These are phyloP conservation scores for Fusarium oligoseptatum DNA, from an alignment of 2,329 filamentous ascomycete species.

Conservation along the genomic window DNA sequence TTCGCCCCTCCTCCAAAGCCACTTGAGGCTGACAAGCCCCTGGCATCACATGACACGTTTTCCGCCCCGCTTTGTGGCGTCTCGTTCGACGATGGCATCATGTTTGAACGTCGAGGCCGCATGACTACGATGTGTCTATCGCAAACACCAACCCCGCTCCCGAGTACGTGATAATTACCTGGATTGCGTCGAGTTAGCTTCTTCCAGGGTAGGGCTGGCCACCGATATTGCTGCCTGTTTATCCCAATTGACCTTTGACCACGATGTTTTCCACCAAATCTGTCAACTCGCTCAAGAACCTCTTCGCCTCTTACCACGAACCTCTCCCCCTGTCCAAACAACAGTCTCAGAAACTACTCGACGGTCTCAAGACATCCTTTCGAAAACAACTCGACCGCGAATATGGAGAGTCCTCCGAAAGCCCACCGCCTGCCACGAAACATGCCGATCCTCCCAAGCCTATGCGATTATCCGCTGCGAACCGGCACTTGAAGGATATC, in stretches of 20 bases:
- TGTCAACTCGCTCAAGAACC: conserved; percentile 53
- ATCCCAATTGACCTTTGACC: conserved; percentile 48
- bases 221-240: conserved; percentile 41
- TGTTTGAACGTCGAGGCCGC: conserved; percentile 18
- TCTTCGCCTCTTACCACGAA: conserved; percentile 62
- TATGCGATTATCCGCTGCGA: conserved; percentile 55
- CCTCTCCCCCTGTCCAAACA: conserved; percentile 64
- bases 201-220: conserved; percentile 22
- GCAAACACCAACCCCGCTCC: conserved; percentile 9
- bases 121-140: conserved; percentile 25
- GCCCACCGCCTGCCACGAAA: conserved; percentile 33
- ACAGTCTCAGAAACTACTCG: conserved; percentile 68
- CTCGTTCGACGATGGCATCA: conserved; percentile 48
- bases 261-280: conserved; percentile 57
- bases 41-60: conserved; percentile 43
- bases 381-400: conserved; percentile 70
- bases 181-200: neutral
- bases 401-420: conserved; percentile 60
- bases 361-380: conserved; percentile 69
- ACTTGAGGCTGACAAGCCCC: conserved; percentile 28
- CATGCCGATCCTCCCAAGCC: conserved; percentile 31
- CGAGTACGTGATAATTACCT: conserved; percentile 12
- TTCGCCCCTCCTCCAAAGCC: conserved; percentile 24
- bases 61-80: conserved; percentile 36
- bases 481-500: conserved; percentile 67